A percentile compares a stretch with the other conserved stretches of the same genome.
Evolutionary conservation across 495 filamentous ascomycete species (phyloP).

Genomic region (Oidiodendron maius): DNA sequence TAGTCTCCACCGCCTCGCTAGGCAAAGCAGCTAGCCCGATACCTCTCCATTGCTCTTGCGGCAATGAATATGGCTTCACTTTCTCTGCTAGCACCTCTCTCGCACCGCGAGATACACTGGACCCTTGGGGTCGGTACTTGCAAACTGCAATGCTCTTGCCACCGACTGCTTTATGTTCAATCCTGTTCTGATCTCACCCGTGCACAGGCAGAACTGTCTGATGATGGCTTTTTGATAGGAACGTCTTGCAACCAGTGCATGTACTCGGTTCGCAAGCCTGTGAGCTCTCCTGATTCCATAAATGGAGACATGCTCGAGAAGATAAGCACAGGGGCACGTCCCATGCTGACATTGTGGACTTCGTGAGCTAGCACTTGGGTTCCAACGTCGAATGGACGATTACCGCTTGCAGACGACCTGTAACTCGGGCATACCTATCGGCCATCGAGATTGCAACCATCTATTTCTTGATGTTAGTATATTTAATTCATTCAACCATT

Average conservation of each 20-base stretch:
- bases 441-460: background rate
- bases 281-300: background rate
- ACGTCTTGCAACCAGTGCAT: background rate
- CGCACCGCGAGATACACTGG: background rate
- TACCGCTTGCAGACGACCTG: background rate
- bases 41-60: background rate
- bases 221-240: background rate
- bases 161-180: background rate
- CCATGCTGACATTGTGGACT: background rate
- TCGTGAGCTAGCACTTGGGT: background rate
- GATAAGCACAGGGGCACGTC: background rate
- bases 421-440: background rate
- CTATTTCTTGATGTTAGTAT: slow-evolving; percentile 25
- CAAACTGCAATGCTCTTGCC: background rate
- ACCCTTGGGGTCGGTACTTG: background rate
- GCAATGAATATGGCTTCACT: background rate
- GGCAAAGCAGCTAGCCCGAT: background rate
- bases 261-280: background rate
- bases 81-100: background rate
- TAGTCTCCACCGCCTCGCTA: background rate
- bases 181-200: background rate
- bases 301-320: background rate
- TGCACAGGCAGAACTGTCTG: background rate
- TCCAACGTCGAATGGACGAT: background rate
- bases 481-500: too few relatives aligned